Percentiles rank a stretch among this genome's conserved stretches.
Evolutionary conservation across 2,329 filamentous ascomycete species (phyloP).

Genomic region (Exutisphaerella laricina): DNA sequence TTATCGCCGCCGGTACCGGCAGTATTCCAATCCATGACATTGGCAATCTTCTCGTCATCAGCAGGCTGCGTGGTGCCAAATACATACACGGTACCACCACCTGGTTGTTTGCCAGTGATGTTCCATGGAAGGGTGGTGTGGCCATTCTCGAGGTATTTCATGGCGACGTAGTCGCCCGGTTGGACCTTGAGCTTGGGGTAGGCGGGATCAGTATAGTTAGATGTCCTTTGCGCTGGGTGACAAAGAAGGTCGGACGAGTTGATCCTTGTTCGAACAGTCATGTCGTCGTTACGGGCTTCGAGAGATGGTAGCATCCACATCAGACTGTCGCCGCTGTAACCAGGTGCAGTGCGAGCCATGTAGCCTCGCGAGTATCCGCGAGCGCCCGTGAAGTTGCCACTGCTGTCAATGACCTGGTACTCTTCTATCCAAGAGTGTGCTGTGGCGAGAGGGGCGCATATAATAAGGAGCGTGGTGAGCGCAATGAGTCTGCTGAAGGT

Average conservation of each 20-base stretch:
- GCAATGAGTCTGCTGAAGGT: conserved; percentile 8
- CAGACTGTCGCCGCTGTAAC: conserved; percentile 55
- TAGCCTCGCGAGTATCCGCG: conserved; percentile 73
- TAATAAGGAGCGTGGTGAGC: conserved; percentile 22
- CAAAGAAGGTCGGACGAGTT: conserved; percentile 56
- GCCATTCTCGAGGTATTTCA: conserved; percentile 49
- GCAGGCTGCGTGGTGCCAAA: conserved; percentile 46
- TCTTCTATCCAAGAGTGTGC: conserved; percentile 83
- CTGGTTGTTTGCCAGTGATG: conserved; percentile 39
- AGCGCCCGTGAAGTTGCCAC: conserved; percentile 66
- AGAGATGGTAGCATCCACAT: conserved; percentile 57
- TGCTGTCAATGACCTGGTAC: conserved; percentile 62
- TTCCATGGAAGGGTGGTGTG: conserved; percentile 42
- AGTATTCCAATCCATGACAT: conserved; percentile 73
- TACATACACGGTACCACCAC: conserved; percentile 44
- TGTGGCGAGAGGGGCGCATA: conserved; percentile 21
- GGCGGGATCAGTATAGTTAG: conserved; percentile 45
- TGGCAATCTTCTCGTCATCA: conserved; percentile 52
- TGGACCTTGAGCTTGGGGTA: conserved; percentile 58
- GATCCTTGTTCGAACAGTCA: conserved; percentile 42
- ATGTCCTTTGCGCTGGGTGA: conserved; percentile 56
- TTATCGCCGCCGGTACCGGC: conserved; percentile 76
- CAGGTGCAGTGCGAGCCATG: conserved; percentile 50
- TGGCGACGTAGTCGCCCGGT: conserved; percentile 44
- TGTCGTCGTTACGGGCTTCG: conserved; percentile 27